Percentiles rank a stretch among this genome's conserved stretches.
These are phyloP conservation scores for Quercus berberidifolia DNA, from an alignment of 306 rosid species.

Conservation along the genomic window DNA sequence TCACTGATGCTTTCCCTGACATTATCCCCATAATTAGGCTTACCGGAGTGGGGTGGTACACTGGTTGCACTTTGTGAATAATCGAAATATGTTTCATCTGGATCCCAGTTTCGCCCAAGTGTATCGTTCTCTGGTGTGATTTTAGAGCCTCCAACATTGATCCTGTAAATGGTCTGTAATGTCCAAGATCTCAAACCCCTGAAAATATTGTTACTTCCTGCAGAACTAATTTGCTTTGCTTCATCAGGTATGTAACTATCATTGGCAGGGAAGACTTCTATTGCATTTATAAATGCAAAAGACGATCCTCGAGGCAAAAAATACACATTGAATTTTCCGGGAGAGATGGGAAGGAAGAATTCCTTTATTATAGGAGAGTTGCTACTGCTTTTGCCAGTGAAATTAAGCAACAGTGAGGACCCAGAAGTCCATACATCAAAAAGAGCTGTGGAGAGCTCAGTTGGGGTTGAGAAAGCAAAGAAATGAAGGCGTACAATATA, in stretches of 20 bases:
- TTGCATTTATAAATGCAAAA: conserved; percentile 53
- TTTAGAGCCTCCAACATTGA: conserved; percentile 35
- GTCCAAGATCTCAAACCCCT: background rate
- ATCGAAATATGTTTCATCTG: background rate
- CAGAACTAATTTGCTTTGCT: background rate
- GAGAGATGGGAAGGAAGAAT: conserved; percentile 12
- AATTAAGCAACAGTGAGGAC: conserved; percentile 27
- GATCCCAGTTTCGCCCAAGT: conserved; percentile 27
- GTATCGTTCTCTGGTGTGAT: background rate
- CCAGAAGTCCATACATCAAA: conserved; percentile 37
- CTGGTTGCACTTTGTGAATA: background rate
- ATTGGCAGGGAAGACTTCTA: conserved; percentile 42
- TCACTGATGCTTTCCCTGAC: background rate
- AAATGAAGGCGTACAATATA: conserved; percentile 48
- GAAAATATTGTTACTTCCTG: background rate
- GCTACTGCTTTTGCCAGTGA: conserved; percentile 4
- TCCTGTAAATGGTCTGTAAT: conserved; percentile 26
- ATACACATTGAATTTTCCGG: conserved; percentile 7
- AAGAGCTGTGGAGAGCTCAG: conserved; percentile 24
- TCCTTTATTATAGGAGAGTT: conserved; percentile 24
- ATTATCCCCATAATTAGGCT: no score
- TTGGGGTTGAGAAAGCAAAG: conserved; percentile 26
- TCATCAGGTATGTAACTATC: background rate
- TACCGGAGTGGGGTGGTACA: no score
- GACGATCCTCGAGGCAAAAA: conserved; percentile 33